Percentiles rank a stretch among this genome's conserved stretches.
These are phyloP conservation scores for Cladosporium sp. DNA, from an alignment of 2,329 filamentous ascomycete genomes.

Conservation along the genomic window DNA sequence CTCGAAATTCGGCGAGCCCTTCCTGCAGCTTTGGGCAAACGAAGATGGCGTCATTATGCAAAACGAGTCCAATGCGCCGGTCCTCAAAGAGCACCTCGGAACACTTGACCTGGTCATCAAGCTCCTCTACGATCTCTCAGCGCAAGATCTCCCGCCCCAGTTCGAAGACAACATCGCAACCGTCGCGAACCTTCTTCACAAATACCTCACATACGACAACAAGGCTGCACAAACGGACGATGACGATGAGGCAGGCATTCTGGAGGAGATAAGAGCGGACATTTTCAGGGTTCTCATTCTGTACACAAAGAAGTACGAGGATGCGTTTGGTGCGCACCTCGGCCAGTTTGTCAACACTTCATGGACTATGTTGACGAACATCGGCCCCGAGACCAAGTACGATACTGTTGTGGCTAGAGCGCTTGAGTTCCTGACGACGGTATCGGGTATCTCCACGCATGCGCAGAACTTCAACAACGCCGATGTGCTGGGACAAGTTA, in stretches of 20 bases:
- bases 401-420: conserved; percentile 93
- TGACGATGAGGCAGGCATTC: conserved; percentile 77
- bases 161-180: conserved; percentile 83
- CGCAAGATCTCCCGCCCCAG: conserved; percentile 88
- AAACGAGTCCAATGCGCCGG: conserved; percentile 70
- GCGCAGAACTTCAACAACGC: conserved; percentile 82
- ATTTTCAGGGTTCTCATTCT: conserved; percentile 89
- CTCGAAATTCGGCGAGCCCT: conserved; percentile 75
- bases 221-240: conserved; percentile 78
- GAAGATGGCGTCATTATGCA: conserved; percentile 68
- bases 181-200: conserved; percentile 78
- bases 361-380: conserved; percentile 85
- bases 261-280: conserved; percentile 86
- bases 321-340: conserved; percentile 79
- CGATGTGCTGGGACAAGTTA: conserved; percentile 74
- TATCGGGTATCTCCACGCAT: conserved; percentile 73
- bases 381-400: conserved; percentile 85
- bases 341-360: conserved; percentile 82
- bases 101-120: conserved; percentile 86
- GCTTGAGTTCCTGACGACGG: conserved; percentile 87
- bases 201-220: conserved; percentile 89
- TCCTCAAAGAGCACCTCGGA: conserved; percentile 73
- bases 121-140: conserved; percentile 95
- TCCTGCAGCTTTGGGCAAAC: conserved; percentile 72
- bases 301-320: conserved; percentile 92